Evolutionary conservation across 2,329 filamentous ascomycete genomes (phyloP), one percentile per base, ranked within the genome.

Genomic region (Fusarium graminum): DNA sequence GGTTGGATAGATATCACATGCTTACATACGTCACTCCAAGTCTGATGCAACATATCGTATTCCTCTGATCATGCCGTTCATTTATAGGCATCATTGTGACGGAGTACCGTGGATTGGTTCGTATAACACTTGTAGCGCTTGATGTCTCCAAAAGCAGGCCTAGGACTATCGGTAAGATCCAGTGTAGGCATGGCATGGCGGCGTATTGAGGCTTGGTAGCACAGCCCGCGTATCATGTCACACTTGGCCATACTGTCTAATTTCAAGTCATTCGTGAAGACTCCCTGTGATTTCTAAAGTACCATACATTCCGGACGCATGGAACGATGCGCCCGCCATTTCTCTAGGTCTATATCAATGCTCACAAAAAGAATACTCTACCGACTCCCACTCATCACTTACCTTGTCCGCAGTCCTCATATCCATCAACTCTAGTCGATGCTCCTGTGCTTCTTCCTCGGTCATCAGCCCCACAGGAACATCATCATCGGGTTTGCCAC

Each of bases 41-140:
- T 26, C 13, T 26, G 16, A 34, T 65, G 50, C 11, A 5, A 29
- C 38, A 29, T 49, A 52, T 52, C 58, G 63, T 67, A 63, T 64
- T 34, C 32, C 16, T 34, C 30, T 7, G 14, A 34, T 16, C 11
- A 34, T 16, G 4, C 14, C 3, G 32, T 34, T 14, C 16, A n/a
- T 36, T 36, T 9, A 8, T 10, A 36, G 16, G n/a, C 22, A 36
- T n/a, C 10, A 10, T 16, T 16, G 34, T 36, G 8, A 10, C 5
- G 7, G n/a, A 36, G 34, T 10, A 16, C 9, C n/a, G 7, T 34
- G 16, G 4, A 10, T 1, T n/a, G 16, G 8, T 10, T 36, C n/a
- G 16, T 4, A 36, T 17, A 16, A 36, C 34, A n/a, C 9, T 9
- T n/a, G 7, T 17, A n/a, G 34, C 34, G 34, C 34, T 5, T 8